phyloP scores from a whole-genome alignment of 352 stramenopile species.

The Phytophthora litchii region DNA sequence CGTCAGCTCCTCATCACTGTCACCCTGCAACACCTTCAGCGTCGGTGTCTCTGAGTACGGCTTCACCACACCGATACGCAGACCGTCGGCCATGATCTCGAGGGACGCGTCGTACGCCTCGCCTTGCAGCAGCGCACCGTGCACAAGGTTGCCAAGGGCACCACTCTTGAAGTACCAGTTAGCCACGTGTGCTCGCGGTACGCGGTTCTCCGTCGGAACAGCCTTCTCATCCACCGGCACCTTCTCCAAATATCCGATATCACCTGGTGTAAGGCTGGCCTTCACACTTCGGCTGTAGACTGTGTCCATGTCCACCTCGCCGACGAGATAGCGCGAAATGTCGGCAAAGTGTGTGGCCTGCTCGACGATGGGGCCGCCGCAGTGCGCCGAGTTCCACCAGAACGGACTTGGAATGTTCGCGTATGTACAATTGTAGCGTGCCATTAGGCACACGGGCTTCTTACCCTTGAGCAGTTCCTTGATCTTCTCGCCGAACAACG shows the following conservation, averaged over 20 bases:
- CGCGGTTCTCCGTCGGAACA: slow-evolving; percentile 34
- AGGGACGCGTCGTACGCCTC: slow-evolving; percentile 39
- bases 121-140: slow-evolving; percentile 42
- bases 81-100: slow-evolving; percentile 44
- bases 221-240: slow-evolving; percentile 35
- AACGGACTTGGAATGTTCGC: slow-evolving; percentile 43
- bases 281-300: slow-evolving; percentile 53
- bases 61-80: slow-evolving; percentile 42
- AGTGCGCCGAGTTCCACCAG: slow-evolving; percentile 48
- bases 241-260: slow-evolving; percentile 41
- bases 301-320: slow-evolving; percentile 39
- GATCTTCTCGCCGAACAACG: slow-evolving; percentile 39
- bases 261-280: slow-evolving; percentile 37
- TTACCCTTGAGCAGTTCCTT: slow-evolving; percentile 35
- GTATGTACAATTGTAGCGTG: slow-evolving; percentile 46
- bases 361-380: slow-evolving; percentile 46
- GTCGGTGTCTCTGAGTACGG: slow-evolving; percentile 46
- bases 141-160: slow-evolving; percentile 38
- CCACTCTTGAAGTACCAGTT: slow-evolving; percentile 47
- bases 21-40: slow-evolving; percentile 34
- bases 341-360: slow-evolving; percentile 50
- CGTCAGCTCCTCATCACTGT: slow-evolving; percentile 37
- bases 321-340: slow-evolving; percentile 41
- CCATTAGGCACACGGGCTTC: slow-evolving; percentile 42
- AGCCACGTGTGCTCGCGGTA: slow-evolving; percentile 40